Conservation (phyloP, 257 asterid species). For the Ilex asprella region DNA sequence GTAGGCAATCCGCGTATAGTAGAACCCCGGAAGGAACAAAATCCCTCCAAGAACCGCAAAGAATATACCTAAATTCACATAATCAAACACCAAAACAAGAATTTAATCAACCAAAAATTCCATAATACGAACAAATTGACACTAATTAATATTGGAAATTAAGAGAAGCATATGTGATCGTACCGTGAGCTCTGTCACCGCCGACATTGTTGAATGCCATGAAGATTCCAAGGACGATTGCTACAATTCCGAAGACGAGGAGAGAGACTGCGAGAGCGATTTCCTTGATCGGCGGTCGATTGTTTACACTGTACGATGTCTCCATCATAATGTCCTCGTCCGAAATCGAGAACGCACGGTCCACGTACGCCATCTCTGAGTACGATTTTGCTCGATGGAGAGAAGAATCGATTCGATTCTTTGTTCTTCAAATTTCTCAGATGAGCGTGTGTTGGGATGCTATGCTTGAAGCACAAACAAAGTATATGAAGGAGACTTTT, state of each 20-base stretch:
- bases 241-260: conserved; percentile 80
- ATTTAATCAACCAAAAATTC: background rate
- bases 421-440: no score
- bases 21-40: conserved; percentile 88
- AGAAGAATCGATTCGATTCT: no score
- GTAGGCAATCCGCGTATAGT: conserved; percentile 87
- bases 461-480: no score
- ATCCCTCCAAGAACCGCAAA: conserved; percentile 82
- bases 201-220: conserved; percentile 88
- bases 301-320: conserved; percentile 54
- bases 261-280: conserved; percentile 88
- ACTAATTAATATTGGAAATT: background rate
- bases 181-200: conserved; percentile 95
- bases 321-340: conserved; percentile 98
- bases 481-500: no score
- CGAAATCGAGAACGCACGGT: conserved; percentile 95
- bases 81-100: no score
- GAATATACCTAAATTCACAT: conserved; percentile 45
- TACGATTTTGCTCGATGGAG: no score
- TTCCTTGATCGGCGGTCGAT: conserved; percentile 92
- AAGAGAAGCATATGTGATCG: background rate
- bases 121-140: background rate
- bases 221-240: conserved; percentile 56
- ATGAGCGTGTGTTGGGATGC: no score
- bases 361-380: conserved; percentile 75